Evolutionary conservation across 2,329 filamentous ascomycete genomes (phyloP).

Genomic region (Dendryphion nanum): DNA sequence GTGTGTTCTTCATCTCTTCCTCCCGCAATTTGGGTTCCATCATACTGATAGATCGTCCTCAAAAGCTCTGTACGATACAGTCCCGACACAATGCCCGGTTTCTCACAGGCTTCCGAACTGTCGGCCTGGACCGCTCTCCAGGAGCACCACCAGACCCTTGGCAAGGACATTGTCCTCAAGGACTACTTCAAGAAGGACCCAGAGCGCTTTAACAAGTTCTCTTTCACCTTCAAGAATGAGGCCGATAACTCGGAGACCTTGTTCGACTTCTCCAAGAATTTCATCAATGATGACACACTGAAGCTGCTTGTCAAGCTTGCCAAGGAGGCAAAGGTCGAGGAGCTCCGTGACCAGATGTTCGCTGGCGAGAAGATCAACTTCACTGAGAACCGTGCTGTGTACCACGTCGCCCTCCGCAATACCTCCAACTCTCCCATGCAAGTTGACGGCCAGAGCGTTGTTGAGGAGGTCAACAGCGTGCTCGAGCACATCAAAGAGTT

Average conservation of each 20-base stretch:
- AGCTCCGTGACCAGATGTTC: slow-evolving; percentile 97
- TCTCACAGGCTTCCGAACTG: slow-evolving; percentile 84
- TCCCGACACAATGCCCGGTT: slow-evolving; percentile 55
- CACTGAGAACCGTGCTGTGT: slow-evolving; percentile 93
- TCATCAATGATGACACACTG: slow-evolving; percentile 89
- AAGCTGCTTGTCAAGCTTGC: slow-evolving; percentile 84
- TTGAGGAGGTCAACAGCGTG: slow-evolving; percentile 88
- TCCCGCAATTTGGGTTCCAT: too few species aligned
- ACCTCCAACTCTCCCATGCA: slow-evolving; percentile 75
- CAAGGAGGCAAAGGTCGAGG: slow-evolving; percentile 84
- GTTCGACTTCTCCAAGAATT: slow-evolving; percentile 99
- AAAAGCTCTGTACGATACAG: too few species aligned
- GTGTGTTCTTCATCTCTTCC: too few species aligned
- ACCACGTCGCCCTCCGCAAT: slow-evolving; percentile 93
- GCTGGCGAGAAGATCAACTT: slow-evolving; percentile 98
- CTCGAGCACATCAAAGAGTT: slow-evolving; percentile 98
- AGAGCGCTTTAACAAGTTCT: slow-evolving; percentile 85
- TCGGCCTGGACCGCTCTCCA: slow-evolving; percentile 87
- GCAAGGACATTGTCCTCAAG: slow-evolving; percentile 88
- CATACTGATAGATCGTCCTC: too few species aligned
- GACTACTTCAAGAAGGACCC: slow-evolving; percentile 89
- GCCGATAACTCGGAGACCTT: slow-evolving; percentile 83
- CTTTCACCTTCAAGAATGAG: slow-evolving; percentile 75
- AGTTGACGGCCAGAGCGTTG: slow-evolving; percentile 90
- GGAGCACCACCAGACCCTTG: slow-evolving; percentile 81